Evolutionary conservation across 805 yeast genomes (phyloP).

Genomic region (Ogataea trehalophila): DNA sequence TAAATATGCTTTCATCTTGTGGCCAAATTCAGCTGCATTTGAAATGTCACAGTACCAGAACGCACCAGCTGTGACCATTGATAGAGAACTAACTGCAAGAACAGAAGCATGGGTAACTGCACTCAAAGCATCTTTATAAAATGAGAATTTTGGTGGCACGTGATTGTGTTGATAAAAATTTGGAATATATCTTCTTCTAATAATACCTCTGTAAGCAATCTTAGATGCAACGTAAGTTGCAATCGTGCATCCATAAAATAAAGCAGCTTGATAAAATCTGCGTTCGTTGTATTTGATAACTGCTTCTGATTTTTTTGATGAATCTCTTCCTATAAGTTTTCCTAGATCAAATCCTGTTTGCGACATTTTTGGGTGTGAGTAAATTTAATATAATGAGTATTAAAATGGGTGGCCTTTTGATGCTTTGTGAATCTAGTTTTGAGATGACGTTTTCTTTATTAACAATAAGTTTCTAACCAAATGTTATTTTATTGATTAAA

Average conservation of each 20-base stretch:
- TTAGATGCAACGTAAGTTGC: constrained; percentile 68
- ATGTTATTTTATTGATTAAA: too few relatives aligned
- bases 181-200: constrained; percentile 69
- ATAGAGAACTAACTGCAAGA: constrained; percentile 64
- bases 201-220: constrained; percentile 69
- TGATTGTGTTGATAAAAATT: constrained; percentile 79
- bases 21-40: constrained; percentile 63
- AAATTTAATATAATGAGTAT: neutral
- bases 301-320: constrained; percentile 20
- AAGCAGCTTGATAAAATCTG: constrained; percentile 65
- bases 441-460: too few relatives aligned
- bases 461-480: too few relatives aligned
- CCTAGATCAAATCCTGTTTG: neutral
- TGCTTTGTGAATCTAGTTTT: too few relatives aligned
- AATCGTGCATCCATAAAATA: constrained; percentile 69
- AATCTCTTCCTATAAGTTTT: neutral
- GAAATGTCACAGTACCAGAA: constrained; percentile 80
- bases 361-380: neutral
- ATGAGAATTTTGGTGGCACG: constrained; percentile 76
- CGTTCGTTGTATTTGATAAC: constrained; percentile 52
- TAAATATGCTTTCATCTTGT: constrained; percentile 53
- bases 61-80: constrained; percentile 68
- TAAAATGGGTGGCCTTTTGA: neutral
- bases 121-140: constrained; percentile 76
- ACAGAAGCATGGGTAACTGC: constrained; percentile 82